phyloP scores from a whole-genome alignment of 2,329 filamentous ascomycete genomes.

The Colletotrichum abscissum region DNA sequence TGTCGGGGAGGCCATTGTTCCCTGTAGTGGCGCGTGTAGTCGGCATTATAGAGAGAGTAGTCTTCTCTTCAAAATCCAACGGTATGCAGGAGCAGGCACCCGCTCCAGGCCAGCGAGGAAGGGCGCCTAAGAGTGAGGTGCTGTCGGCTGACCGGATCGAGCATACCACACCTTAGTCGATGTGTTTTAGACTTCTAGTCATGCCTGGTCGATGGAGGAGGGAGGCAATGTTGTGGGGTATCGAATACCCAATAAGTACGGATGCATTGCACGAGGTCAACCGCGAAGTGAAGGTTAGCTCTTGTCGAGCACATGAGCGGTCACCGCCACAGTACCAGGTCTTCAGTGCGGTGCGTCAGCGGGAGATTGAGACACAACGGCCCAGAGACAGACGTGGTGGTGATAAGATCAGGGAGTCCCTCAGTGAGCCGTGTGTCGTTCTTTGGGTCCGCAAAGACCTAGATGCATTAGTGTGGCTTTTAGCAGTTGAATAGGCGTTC shows the following conservation, averaged over 20 bases:
- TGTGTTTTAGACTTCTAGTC: background rate
- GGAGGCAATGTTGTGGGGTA: constrained; percentile 2
- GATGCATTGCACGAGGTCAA: constrained; percentile 12
- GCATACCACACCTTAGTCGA: background rate
- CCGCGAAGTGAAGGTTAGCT: background rate
- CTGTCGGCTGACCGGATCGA: constrained; percentile 18
- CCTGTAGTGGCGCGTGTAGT: background rate
- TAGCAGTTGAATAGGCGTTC: constrained; percentile 1
- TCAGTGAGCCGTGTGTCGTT: background rate
- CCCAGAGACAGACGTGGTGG: background rate
- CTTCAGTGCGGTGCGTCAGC: background rate
- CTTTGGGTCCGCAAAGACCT: background rate
- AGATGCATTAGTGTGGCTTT: constrained; percentile 21
- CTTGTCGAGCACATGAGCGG: constrained; percentile 14
- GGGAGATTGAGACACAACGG: background rate
- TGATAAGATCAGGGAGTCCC: background rate
- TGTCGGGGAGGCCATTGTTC: background rate
- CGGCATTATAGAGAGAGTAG: background rate
- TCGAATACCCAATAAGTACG: background rate
- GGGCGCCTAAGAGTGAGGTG: background rate
- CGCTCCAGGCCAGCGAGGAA: background rate
- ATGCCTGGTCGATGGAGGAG: constrained; percentile 11
- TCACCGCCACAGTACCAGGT: background rate
- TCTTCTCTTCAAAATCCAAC: background rate
- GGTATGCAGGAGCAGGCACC: background rate